These are phyloP conservation scores for Cardamine chenopodiifolia DNA, from an alignment of 345 rosid genomes.

Conservation along the genomic window DNA sequence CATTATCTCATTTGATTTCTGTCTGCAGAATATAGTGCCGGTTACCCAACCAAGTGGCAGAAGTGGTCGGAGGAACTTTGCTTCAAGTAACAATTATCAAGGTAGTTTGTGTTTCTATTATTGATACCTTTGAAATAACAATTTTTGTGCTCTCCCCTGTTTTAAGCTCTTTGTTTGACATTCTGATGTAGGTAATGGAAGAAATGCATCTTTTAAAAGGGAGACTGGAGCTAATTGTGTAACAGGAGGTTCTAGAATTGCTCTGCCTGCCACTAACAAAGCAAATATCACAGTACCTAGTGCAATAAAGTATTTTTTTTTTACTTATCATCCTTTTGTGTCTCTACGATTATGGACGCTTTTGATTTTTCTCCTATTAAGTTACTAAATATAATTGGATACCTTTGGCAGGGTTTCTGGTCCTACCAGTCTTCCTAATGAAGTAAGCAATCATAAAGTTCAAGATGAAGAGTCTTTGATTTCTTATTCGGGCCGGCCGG, in stretches of 20 bases:
- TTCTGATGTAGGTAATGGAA: conserved; percentile 55
- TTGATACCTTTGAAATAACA: neutral
- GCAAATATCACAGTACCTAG: conserved; percentile 39
- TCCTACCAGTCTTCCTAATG: conserved; percentile 46
- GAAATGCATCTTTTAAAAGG: conserved; percentile 53
- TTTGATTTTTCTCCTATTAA: neutral
- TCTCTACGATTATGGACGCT: neutral
- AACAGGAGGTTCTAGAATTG: conserved; percentile 46
- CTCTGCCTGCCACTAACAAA: conserved; percentile 45
- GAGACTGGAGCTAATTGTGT: conserved; percentile 56
- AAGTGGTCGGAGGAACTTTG: conserved; percentile 56
- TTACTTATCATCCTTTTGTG: conserved; percentile 6
- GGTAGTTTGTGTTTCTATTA: conserved; percentile 42
- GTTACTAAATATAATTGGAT: neutral
- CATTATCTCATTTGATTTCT: conserved; percentile 18
- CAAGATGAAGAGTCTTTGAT: conserved; percentile 39
- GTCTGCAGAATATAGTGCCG: conserved; percentile 48
- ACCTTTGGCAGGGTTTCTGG: conserved; percentile 49
- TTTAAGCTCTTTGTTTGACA: conserved; percentile 30
- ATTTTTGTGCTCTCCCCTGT: neutral
- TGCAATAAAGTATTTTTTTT: conserved; percentile 51
- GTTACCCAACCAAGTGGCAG: conserved; percentile 49
- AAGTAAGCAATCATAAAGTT: conserved; percentile 35
- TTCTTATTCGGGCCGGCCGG: neutral
- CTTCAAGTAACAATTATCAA: conserved; percentile 45